Evolutionary conservation across 768 basidiomycete genomes (phyloP), one percentile per base, ranked within the genome.

Genomic region (Suillus alpinus): DNA sequence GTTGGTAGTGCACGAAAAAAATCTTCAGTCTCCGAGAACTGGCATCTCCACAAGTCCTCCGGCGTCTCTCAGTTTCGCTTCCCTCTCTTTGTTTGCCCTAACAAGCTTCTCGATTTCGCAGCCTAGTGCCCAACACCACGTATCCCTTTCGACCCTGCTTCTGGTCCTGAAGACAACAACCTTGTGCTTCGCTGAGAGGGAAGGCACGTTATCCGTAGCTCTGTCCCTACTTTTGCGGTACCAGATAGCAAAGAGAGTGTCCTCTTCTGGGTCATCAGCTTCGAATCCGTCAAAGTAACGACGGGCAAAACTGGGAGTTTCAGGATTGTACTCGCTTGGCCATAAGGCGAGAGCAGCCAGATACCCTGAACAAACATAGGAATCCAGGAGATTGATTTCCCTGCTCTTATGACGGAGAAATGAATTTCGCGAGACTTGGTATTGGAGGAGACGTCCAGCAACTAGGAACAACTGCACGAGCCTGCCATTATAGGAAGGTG

Each of bases 71-170:
- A 92, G 71, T 65, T 73, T 81, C 44, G 78, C 80, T 71, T 95
- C 94, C 64, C 92, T 78, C 20, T 81, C 83, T 62, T 69, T 76
- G 67, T 86, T 84, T 9, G 75, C 75, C 68, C 92, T 79, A 41
- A 85, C 85, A 14, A 90, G 75, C 70, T 86, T 87, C 75, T 98
- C 94, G 63, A 97, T 94, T 76, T 96, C 94, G 49, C 83, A 84
- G 62, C 92, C 94, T 66, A 98, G 75, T 0, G 92, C 93, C 90
- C 92, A 97, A 66, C 94, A 94, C 95, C 95, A 98, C 32, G 88
- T 82, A 72, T 98, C 95, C 32, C 95, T 79, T 73, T 98, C 96
- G 40, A 98, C 78, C 75, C 87, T 86, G 69, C 86, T 94, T 69
- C 94, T 80, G 56, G 89, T 86, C 63, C 86, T 82, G 66, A 90